Base-by-base conservation (phyloP, 75 land plant genomes). In the Cupressus sempervirens region DNA sequence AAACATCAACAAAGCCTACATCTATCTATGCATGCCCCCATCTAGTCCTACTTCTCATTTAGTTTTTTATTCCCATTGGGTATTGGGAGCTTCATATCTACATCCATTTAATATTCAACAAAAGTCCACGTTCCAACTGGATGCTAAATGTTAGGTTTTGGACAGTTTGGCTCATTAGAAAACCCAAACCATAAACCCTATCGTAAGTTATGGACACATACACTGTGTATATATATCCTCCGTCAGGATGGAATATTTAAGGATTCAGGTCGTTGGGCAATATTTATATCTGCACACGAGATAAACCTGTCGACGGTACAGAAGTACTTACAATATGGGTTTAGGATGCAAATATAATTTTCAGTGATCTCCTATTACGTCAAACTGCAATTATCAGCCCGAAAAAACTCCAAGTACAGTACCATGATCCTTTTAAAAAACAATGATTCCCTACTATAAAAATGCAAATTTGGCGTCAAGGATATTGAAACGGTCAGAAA, bases 51-150 rank as follows among this genome's bases (percentile, higher is more conserved):
- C 29, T n/a, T 20, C 46, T 30, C 48, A 43, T 43, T 45, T 45
- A 11, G 45, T 79, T 45, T n/a, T 79, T 79, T 48, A n/a, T n/a
- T 79, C 48, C 30, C 81, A 79, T 79, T 79, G 50, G 81, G 48
- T 10, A 0, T 10, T 29, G 81, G 45, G n/a, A n/a, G 48, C 46
- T 43, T n/a, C 3, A 79, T 45, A 45, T 45, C 26, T 79, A 4
- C 45, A 4, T n/a, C 26, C n/a, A 12, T 79, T 79, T 79, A 79
- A 36, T 32, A 62, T 36, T 13, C 32, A 72, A 32, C 74, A 30
- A 43, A 79, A 43, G 46, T n/a, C 81, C 81, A 79, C 81, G 81
- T 79, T 79, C 81, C 81, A 43, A 79, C 81, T 79, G 81, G 81
- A n/a, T 79, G 43, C 50, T 18, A 79, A 79, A 79, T 43, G 45